These are phyloP conservation scores for Pycnococcus provasolii DNA, from an alignment of 139 green algal genomes.

Conservation along the genomic window DNA sequence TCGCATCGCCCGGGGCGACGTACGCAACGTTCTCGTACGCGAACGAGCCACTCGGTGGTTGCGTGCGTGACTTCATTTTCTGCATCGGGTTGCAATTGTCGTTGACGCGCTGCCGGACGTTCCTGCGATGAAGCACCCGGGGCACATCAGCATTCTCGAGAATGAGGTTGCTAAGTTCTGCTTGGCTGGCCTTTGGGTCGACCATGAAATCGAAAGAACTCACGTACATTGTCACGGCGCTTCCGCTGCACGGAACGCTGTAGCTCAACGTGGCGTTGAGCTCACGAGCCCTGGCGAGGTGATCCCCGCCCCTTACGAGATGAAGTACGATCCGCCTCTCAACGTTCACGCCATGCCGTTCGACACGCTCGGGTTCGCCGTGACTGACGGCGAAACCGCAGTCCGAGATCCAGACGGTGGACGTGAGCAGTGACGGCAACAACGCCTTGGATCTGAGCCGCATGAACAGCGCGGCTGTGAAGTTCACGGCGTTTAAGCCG, in stretches of 20 bases:
- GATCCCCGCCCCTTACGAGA: neutral
- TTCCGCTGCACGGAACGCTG: neutral
- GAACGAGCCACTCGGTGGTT: too few relatives aligned
- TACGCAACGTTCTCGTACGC: too few relatives aligned
- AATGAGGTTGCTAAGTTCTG: neutral
- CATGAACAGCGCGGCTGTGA: neutral
- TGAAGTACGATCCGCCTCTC: neutral
- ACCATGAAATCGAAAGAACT: neutral
- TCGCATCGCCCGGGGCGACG: too few relatives aligned
- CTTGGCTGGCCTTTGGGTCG: neutral
- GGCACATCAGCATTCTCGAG: too few relatives aligned
- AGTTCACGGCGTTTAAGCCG: neutral
- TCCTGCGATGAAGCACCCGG: too few relatives aligned
- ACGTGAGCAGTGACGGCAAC: neutral
- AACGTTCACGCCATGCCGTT: conserved; percentile 4
- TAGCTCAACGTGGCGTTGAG: neutral
- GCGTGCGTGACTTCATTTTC: too few relatives aligned
- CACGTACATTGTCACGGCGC: neutral
- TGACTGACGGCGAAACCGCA: neutral
- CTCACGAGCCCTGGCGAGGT: neutral
- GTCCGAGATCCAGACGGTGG: neutral
- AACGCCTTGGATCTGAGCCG: neutral
- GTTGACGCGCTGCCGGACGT: too few relatives aligned
- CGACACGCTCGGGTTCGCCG: neutral
- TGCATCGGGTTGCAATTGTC: too few relatives aligned